Percentiles rank a stretch among this genome's conserved stretches.
phyloP scores from a whole-genome alignment of 1,284 basidiomycete genomes.

The Cryptococcus sp. region DNA sequence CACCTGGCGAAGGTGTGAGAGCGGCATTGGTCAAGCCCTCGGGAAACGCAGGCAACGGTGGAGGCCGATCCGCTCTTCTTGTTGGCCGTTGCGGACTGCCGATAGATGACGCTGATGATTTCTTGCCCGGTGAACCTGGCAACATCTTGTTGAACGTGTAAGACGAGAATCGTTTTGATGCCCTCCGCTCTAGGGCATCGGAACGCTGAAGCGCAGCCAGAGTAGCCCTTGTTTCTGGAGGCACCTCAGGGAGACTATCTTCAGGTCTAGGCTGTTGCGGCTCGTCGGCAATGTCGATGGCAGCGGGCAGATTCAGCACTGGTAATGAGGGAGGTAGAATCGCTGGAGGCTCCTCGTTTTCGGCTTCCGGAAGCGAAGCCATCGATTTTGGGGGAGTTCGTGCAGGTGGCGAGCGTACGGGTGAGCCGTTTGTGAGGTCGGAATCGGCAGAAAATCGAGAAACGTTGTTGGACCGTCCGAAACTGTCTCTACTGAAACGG shows the following conservation, averaged over 20 bases:
- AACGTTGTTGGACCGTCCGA: constrained; percentile 26
- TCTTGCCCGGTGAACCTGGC: constrained; percentile 56
- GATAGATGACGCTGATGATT: constrained; percentile 10
- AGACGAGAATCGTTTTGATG: constrained; percentile 93
- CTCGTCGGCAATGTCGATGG: constrained; percentile 24
- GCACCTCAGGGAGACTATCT: constrained; percentile 38
- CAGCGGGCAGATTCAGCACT: constrained; percentile 29
- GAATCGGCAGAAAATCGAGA: constrained; percentile 49
- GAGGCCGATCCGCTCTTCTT: constrained; percentile 35
- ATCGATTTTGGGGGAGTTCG: constrained; percentile 14
- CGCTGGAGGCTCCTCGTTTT: constrained; percentile 5
- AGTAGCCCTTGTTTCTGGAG: constrained; percentile 74
- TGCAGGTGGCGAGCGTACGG: constrained; percentile 22
- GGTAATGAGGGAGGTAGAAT: constrained; percentile 25
- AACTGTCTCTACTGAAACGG: constrained; percentile 36
- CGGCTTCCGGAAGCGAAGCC: constrained; percentile 13
- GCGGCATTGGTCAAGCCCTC: constrained; percentile 17
- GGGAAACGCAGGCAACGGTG: constrained; percentile 44
- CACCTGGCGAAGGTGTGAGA: background rate
- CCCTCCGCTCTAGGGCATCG: constrained; percentile 84
- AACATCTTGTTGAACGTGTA: constrained; percentile 95
- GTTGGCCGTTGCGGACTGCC: constrained; percentile 46
- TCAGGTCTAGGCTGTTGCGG: constrained; percentile 22
- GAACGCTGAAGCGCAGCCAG: constrained; percentile 84
- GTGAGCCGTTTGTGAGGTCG: constrained; percentile 41